Evolutionary conservation across 2,329 filamentous ascomycete species (phyloP).

Genomic region (Sphaerulina populicola): DNA sequence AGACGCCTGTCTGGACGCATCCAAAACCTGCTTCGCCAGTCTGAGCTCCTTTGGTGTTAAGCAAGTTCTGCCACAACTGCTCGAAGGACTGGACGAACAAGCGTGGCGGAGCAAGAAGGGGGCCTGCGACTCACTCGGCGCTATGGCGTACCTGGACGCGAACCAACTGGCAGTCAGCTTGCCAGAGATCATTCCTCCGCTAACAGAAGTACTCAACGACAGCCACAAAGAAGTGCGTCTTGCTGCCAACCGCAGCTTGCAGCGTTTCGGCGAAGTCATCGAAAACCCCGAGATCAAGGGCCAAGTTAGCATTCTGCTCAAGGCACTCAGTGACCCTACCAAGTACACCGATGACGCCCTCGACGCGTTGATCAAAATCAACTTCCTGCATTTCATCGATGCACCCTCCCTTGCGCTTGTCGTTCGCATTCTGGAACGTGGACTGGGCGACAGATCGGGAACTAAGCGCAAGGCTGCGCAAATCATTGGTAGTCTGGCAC

Average conservation of each 20-base stretch:
- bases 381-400: conserved; percentile 96
- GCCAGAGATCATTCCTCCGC: conserved; percentile 90
- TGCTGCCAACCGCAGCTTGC: conserved; percentile 89
- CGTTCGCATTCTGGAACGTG: conserved; percentile 89
- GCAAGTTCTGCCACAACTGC: conserved; percentile 79
- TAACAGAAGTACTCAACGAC: conserved; percentile 90
- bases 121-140: conserved; percentile 89
- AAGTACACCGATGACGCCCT: conserved; percentile 94
- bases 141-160: conserved; percentile 97
- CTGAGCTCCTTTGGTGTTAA: conserved; percentile 95
- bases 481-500: conserved; percentile 94
- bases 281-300: conserved; percentile 95
- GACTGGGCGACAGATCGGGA: conserved; percentile 78
- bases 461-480: conserved; percentile 96
- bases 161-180: conserved; percentile 86
- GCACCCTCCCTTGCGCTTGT: conserved; percentile 90
- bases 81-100: conserved; percentile 85
- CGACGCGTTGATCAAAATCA: conserved; percentile 92
- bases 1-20: conserved; percentile 83
- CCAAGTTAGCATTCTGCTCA: conserved; percentile 81
- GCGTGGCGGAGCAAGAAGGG: conserved; percentile 99
- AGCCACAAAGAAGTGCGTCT: conserved; percentile 93
- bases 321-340: conserved; percentile 92
- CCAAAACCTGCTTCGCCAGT: conserved; percentile 87
- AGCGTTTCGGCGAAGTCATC: conserved; percentile 97